Percentiles rank a stretch among this genome's conserved stretches.
phyloP scores from a whole-genome alignment of 345 rosid genomes.

The Euphorbia pulcherrima region DNA sequence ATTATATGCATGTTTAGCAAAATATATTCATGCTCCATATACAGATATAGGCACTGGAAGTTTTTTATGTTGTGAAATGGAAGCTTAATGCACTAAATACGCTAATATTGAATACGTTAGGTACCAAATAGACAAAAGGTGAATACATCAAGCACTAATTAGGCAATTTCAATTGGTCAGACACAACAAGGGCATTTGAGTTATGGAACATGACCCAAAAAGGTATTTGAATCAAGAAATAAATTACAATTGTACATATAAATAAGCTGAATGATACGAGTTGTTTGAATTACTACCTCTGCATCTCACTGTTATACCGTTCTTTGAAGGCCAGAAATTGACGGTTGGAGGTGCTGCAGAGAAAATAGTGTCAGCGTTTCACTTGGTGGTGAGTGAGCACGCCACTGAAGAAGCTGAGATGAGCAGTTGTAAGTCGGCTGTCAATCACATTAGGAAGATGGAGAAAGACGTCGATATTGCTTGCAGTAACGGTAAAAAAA shows the following conservation, averaged over 20 bases:
- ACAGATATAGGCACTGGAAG: no score
- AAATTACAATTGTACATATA: neutral
- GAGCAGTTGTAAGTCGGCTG: constrained; percentile 70
- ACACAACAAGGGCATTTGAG: no score
- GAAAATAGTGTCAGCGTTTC: constrained; percentile 87
- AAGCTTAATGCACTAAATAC: no score
- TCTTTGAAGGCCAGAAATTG: constrained; percentile 50
- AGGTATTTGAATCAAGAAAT: no score
- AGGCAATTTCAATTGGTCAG: no score
- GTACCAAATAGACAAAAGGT: no score
- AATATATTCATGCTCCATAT: no score
- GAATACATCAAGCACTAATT: no score
- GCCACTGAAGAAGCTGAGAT: constrained; percentile 78
- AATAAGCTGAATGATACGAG: neutral
- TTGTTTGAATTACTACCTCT: constrained; percentile 4
- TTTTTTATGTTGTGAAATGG: no score
- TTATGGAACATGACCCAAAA: no score
- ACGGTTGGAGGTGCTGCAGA: constrained; percentile 74
- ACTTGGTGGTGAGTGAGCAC: constrained; percentile 62
- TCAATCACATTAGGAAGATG: constrained; percentile 68
- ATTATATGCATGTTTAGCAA: no score
- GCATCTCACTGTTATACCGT: neutral
- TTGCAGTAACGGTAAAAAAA: constrained; percentile 55
- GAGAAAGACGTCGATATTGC: constrained; percentile 70
- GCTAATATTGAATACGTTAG: no score